Conservation (phyloP, 257 asterid species). For the Solanum sejunctum region DNA sequence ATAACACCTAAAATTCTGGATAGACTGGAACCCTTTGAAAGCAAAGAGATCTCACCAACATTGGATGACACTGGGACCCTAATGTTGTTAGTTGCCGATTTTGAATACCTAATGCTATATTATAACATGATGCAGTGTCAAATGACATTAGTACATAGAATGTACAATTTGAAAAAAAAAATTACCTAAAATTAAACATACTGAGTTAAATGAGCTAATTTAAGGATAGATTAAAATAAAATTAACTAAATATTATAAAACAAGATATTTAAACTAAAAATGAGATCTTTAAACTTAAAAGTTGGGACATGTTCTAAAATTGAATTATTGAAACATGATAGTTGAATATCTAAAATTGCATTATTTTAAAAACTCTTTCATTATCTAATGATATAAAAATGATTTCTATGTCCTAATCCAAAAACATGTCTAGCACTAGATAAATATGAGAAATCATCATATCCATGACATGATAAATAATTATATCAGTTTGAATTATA, state of each 20-base stretch:
- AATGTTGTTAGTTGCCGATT: not conserved
- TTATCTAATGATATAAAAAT: too few species aligned
- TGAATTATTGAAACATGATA: not conserved
- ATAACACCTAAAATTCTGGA: not conserved
- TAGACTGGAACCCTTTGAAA: not conserved
- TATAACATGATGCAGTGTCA: too few species aligned
- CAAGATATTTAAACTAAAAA: not conserved
- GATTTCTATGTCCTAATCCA: too few species aligned
- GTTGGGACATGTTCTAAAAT: not conserved
- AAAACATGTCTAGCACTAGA: too few species aligned
- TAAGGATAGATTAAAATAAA: too few species aligned
- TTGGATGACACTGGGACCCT: not conserved
- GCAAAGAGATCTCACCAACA: not conserved
- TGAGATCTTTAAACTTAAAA: not conserved
- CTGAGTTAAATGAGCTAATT: not conserved
- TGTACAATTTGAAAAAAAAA: not conserved
- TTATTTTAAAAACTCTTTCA: too few species aligned
- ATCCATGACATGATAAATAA: too few species aligned
- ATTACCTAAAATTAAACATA: not conserved
- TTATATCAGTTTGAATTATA: too few species aligned
- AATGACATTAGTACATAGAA: too few species aligned
- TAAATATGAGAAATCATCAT: too few species aligned
- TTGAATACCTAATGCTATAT: too few species aligned
- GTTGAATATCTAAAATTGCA: not conserved
- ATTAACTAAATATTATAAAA: not conserved